Evolutionary conservation across 768 basidiomycete species (phyloP), one percentile per base, ranked within the genome.

Genomic region (Leucocoprinus leucothites): DNA sequence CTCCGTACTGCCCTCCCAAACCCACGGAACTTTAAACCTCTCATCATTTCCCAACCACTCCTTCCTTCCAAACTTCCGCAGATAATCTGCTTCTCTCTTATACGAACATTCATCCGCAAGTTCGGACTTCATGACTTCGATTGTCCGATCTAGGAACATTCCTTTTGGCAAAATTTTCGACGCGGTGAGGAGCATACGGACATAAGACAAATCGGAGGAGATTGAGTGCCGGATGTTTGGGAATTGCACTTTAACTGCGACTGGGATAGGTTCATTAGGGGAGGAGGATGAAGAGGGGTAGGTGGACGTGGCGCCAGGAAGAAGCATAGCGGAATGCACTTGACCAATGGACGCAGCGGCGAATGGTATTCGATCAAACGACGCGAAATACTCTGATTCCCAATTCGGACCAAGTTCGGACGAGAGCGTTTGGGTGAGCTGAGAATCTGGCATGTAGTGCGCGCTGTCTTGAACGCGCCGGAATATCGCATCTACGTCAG

Each of bases 381-480:
- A 76, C 1, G 71, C 61, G 67, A 99, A 98, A 18, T 43, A 49
- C 28, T 80, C 73, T 26, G 77, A 68, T 22, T 73, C 67, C 94
- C 95, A 98, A 22, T 84, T 75, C 0, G 80, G 65, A 2, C 94
- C 94, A 5, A 97, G 78, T 6, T 93, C 81, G n/a, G 74, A 63
- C 1, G 63, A 66, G 71, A 99, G 79, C 26, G 56, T 24, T 57
- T 41, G 42, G 40, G 46, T 43, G 22, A 98, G 89, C 67, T 99
- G 96, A 89, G 90, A 95, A 61, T 96, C 89, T 0, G 96, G 96
- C 96, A 99, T 99, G 67, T 98, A 98, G 69, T 99, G 93, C 1
- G 96, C 96, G 61, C 88, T 85, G 60, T 96, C 91, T 66, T 98
- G 96, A 0, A 99, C 95, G 25, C 88, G 77, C 48, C 93, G 82